Percentiles rank a stretch among this genome's conserved stretches.
Evolutionary conservation across 176 grass and related monocot species (phyloP).

Genomic region (Stipa capillata): DNA sequence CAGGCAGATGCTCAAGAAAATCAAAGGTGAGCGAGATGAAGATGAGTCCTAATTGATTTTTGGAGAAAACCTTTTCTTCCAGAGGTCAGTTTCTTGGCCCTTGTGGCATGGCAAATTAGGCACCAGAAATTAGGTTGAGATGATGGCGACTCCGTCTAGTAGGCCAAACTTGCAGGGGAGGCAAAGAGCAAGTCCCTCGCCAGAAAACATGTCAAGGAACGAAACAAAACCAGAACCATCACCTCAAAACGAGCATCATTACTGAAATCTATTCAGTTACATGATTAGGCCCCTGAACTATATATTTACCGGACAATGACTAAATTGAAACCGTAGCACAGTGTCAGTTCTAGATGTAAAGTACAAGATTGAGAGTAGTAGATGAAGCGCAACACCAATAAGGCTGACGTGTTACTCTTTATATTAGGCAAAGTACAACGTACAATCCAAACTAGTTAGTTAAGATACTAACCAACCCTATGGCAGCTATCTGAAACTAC

Average conservation of each 20-base stretch:
- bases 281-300: background rate
- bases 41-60: background rate
- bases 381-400: too few species aligned
- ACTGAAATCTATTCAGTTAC: background rate
- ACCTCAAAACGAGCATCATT: background rate
- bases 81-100: background rate
- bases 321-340: background rate
- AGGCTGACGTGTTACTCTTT: too few species aligned
- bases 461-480: too few species aligned
- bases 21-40: background rate
- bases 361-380: too few species aligned
- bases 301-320: background rate
- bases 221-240: too few species aligned
- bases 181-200: background rate
- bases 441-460: too few species aligned
- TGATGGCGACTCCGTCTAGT: background rate
- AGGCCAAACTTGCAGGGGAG: background rate
- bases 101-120: background rate
- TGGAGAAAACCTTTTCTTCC: background rate
- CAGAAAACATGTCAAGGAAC: background rate
- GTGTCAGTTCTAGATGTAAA: background rate
- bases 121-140: slow-evolving; percentile 20
- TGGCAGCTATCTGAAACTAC: too few species aligned
- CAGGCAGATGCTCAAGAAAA: too few species aligned
- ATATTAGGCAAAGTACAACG: too few species aligned